These are phyloP conservation scores for Coleophoma cylindrospora DNA, from an alignment of 2,329 filamentous ascomycete species.

Conservation along the genomic window DNA sequence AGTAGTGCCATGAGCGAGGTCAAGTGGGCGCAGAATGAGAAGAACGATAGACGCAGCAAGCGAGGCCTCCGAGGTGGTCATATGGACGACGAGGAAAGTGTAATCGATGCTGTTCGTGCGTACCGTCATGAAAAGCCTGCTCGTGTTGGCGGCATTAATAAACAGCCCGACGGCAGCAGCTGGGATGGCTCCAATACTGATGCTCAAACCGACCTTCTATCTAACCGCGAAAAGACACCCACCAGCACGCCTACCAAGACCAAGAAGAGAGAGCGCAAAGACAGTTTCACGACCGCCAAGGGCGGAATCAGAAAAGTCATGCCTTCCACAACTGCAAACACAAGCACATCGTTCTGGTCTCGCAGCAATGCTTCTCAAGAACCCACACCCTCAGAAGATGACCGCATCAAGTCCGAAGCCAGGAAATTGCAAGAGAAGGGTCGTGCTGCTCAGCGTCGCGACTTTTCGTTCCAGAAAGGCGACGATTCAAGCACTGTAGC, in stretches of 20 bases:
- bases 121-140: conserved; percentile 87
- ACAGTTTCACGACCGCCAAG: conserved; percentile 15
- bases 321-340: background rate
- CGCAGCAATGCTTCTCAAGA: conserved; percentile 6
- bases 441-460: conserved; percentile 30
- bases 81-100: conserved; percentile 31
- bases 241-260: conserved; percentile 43
- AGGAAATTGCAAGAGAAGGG: conserved; percentile 49
- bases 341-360: conserved; percentile 10
- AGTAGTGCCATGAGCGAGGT: conserved; percentile 18
- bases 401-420: conserved; percentile 52
- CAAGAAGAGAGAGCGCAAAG: conserved; percentile 16
- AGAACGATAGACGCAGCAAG: conserved; percentile 18
- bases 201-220: conserved; percentile 46
- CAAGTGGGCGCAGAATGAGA: conserved; percentile 23
- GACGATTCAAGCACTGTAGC: conserved; percentile 20
- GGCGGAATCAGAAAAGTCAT: conserved; percentile 25
- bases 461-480: conserved; percentile 25
- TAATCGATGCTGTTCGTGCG: conserved; percentile 66
- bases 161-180: conserved; percentile 68
- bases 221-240: conserved; percentile 51
- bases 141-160: conserved; percentile 84
- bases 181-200: conserved; percentile 73
- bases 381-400: conserved; percentile 18
- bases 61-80: conserved; percentile 6